Evolutionary conservation across 306 rosid species (phyloP).

Genomic region (Lathyrus sativus): DNA sequence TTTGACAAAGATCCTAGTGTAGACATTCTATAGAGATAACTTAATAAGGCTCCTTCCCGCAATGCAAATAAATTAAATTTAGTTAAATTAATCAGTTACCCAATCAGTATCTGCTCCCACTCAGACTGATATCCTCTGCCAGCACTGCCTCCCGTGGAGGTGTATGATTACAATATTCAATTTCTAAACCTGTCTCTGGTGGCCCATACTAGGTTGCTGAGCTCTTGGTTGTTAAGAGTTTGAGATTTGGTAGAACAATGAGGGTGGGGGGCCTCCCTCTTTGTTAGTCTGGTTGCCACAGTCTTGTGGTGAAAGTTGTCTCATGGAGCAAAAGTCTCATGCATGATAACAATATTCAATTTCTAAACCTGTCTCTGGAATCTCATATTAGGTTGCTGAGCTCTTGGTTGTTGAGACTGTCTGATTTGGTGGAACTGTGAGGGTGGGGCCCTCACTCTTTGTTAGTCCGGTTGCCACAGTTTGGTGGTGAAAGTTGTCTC

Average conservation of each 20-base stretch:
- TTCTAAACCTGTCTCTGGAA: background rate
- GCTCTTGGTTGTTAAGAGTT: background rate
- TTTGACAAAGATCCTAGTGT: constrained; percentile 18
- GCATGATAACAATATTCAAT: background rate
- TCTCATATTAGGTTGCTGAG: background rate
- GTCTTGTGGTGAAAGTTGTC: constrained; percentile 5
- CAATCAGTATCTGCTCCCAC: background rate
- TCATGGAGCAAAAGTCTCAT: background rate
- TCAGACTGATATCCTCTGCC: background rate
- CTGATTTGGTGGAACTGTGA: background rate
- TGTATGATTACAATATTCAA: background rate
- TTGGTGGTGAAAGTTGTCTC: constrained; percentile 2
- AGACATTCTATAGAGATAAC: background rate
- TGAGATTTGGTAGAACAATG: background rate
- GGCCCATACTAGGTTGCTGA: background rate
- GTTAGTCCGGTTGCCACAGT: background rate
- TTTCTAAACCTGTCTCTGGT: background rate
- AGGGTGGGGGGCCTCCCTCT: background rate
- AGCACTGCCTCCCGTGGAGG: background rate
- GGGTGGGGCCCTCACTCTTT: background rate
- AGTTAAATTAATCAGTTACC: background rate
- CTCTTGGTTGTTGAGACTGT: background rate
- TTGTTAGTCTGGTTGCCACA: background rate
- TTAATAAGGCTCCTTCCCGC: constrained; percentile 22
- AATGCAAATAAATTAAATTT: constrained; percentile 7